Percentiles rank a stretch among this genome's conserved stretches.
Evolutionary conservation across 192 early-diverging fungal genomes (phyloP).

Genomic region (Coemansia sp.): DNA sequence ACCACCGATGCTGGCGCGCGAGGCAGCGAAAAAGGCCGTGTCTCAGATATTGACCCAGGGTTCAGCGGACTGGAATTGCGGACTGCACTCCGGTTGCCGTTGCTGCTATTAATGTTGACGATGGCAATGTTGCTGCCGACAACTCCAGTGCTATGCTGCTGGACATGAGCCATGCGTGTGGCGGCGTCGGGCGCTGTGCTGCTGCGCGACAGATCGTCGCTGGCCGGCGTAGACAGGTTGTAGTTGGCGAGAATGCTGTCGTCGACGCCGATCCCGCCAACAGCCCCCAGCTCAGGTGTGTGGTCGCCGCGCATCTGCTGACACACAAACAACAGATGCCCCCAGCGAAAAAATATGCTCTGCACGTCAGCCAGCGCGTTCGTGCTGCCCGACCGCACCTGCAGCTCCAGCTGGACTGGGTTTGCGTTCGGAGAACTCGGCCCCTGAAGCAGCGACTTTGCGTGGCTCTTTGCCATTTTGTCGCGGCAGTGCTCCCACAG

Average conservation of each 20-base stretch:
- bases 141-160: not conserved
- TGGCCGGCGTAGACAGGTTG: conserved; percentile 43
- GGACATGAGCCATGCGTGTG: not conserved
- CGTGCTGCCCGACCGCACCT: conserved; percentile 17
- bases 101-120: not conserved
- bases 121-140: not conserved
- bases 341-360: conserved; percentile 53
- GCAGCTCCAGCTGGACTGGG: conserved; percentile 40
- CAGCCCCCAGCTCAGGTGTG: conserved; percentile 11
- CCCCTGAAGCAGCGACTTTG: conserved; percentile 24
- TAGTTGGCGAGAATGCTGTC: conserved; percentile 31
- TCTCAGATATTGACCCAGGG: conserved; percentile 2
- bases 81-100: not conserved
- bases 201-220: conserved; percentile 19
- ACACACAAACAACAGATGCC: conserved; percentile 49
- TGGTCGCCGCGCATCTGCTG: conserved; percentile 45
- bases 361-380: conserved; percentile 23
- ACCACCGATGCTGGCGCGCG: conserved; percentile 48
- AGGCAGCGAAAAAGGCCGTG: conserved; percentile 45
- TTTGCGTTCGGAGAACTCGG: conserved; percentile 23
- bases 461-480: conserved; percentile 23
- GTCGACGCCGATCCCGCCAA: conserved; percentile 2
- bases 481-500: conserved; percentile 33
- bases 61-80: conserved; percentile 13
- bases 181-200: conserved; percentile 5